Base-by-base conservation (phyloP, 1,139 yeast species). In the Wickerhamiella infanticola region DNA sequence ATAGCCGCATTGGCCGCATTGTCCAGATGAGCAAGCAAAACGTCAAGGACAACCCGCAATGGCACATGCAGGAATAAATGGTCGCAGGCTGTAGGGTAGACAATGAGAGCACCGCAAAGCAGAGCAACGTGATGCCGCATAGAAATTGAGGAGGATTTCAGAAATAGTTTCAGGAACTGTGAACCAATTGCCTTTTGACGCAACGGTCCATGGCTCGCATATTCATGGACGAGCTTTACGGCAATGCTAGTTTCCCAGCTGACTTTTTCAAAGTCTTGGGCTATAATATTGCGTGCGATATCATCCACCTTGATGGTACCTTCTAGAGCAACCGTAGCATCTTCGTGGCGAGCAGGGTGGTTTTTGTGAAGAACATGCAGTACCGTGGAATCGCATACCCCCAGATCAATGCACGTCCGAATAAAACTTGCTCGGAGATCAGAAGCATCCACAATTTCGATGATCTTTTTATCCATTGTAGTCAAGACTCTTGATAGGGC, bases 1-100 rank as follows among this genome's bases (percentile, higher is more conserved):
- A 77, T 75, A 44, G 73, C 69, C 41, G 73, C 79, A 24, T 69
- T 72, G 13, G 57, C 63, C 11, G 59, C 62, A 13, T 57, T 48
- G 47, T 68, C 70, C 25, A 67, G 53, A 39, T 57, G 57, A 24
- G 53, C 55, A 45, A 64, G 57, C 35, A 69, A 48, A 23, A 69
- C 66, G 18, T 24, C 33, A 4, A 47, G 8, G n/a, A 48, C 18
- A 4, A 27, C 37, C 8, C 31, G 41, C 25, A 51, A 25, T 13
- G 45, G 39, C 4, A 44, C 36, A 27, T 51, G 46, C 44, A 44
- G 38, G 26, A 47, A 49, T 11, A 48, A 43, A 47, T 54, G 27
- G 44, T 49, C 57, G 48, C 53, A 36, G 42, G 43, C 27, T 9
- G 24, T 41, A 4, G 47, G 40, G 18, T 33, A 24, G 24, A 26